A percentile compares a stretch with the other conserved stretches of the same genome.
Evolutionary conservation across 495 filamentous ascomycete species (phyloP).

Genomic region (Glutinoglossum americanum): DNA sequence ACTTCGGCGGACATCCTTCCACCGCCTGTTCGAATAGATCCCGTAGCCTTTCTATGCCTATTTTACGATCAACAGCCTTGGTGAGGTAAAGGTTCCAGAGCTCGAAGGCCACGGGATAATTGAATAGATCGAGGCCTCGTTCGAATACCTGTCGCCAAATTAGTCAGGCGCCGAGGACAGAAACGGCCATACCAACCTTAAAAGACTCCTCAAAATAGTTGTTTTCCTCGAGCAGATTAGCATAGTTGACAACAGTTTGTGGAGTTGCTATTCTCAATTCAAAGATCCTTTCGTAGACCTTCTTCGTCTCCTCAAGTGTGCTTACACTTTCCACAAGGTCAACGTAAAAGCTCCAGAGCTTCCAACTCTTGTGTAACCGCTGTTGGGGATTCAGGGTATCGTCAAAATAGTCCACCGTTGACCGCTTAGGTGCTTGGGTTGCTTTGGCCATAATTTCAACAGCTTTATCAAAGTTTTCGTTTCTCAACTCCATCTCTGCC

Average conservation of each 20-base stretch:
- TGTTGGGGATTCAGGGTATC: slow-evolving; percentile 87
- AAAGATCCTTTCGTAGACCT: slow-evolving; percentile 92
- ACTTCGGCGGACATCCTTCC: slow-evolving; percentile 84
- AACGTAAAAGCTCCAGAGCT: slow-evolving; percentile 98
- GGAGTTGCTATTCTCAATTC: slow-evolving; percentile 95
- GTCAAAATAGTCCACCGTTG: slow-evolving; percentile 94
- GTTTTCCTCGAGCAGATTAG: slow-evolving; percentile 86
- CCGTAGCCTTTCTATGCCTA: slow-evolving; percentile 79
- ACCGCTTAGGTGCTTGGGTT: slow-evolving; percentile 82
- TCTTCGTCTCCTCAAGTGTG: slow-evolving; percentile 77
- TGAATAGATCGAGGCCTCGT: slow-evolving; percentile 88
- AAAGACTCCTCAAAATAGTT: slow-evolving; percentile 95
- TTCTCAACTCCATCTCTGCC: slow-evolving; percentile 92
- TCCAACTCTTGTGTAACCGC: slow-evolving; percentile 97
- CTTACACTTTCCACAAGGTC: slow-evolving; percentile 91
- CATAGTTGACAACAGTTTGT: slow-evolving; percentile 96
- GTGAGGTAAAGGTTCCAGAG: slow-evolving; percentile 97
- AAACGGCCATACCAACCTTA: slow-evolving; percentile 26
- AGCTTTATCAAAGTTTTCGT: slow-evolving; percentile 87
- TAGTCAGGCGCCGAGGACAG: neutral
- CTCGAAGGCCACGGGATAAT: slow-evolving; percentile 93
- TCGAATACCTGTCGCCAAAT: slow-evolving; percentile 44
- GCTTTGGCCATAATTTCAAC: slow-evolving; percentile 94
- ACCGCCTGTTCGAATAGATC: slow-evolving; percentile 97
- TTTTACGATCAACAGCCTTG: slow-evolving; percentile 88